Conservation (phyloP, 805 yeast genomes). For the Hanseniaspora guilliermondii region DNA sequence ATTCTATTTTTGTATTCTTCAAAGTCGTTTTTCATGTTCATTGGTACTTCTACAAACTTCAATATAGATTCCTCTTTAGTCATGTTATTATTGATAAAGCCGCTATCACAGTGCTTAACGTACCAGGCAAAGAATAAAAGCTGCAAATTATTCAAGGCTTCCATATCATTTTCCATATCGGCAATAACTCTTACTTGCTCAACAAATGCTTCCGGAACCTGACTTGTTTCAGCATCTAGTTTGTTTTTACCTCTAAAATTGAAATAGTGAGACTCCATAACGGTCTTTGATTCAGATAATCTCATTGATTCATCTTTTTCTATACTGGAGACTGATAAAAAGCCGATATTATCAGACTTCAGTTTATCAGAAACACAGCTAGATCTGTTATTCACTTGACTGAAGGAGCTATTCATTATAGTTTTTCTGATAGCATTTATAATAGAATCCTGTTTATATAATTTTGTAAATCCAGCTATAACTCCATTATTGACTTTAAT, state of each 20-base stretch:
- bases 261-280: slow-evolving; percentile 9
- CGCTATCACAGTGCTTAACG: neutral
- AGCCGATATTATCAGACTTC: neutral
- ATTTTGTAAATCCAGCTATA: neutral
- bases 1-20: slow-evolving; percentile 2
- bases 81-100: neutral
- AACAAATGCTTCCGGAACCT: neutral
- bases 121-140: neutral
- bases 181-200: neutral
- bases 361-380: neutral
- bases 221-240: neutral
- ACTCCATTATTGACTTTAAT: neutral
- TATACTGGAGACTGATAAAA: neutral
- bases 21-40: neutral
- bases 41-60: neutral
- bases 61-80: neutral
- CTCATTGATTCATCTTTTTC: neutral
- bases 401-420: neutral
- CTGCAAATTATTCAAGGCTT: neutral
- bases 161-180: neutral
- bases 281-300: neutral
- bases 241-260: neutral
- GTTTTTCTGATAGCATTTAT: slow-evolving; percentile 1
- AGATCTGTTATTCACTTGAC: neutral
- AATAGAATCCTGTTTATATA: slow-evolving; percentile 3